Base-by-base conservation (phyloP, 2,329 filamentous ascomycete genomes). In the Fusarium mundagurra region DNA sequence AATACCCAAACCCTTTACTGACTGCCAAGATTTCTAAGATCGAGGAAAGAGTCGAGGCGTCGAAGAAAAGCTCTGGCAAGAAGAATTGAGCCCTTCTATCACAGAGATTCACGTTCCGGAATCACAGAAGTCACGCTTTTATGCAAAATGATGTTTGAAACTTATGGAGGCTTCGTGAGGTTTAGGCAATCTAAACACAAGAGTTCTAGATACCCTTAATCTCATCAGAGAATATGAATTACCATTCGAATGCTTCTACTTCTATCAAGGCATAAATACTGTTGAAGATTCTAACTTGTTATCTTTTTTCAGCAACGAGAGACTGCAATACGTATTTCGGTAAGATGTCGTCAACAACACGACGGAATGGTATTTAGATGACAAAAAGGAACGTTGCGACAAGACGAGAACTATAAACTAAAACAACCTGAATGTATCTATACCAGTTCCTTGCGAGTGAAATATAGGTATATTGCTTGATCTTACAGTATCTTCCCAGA, bases 211-310 rank as follows among this genome's bases (percentile, higher is more conserved):
- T 3, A 50, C 4, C 22, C 18, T 13, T 3, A 9, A 12, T n/a
- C 16, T 3, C 6, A 3, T n/a, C 3, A 24, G 12, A 18, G 11
- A 31, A 7, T 2, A 18, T 7, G 7, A 18, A 24, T 33, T 5
- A 13, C 14, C 2, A 9, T 18, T n/a, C 3, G 9, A 6, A 14
- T 9, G 3, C 2, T n/a, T 18, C 5, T n/a, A 11, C 22, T 9
- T 33, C 8, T 22, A 29, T 10, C 5, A 5, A 8, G 8, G 16
- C 5, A 47, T 6, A 13, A 14, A 10, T 14, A 10, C 13, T 29
- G 2, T 16, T 24, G 5, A 8, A 11, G 17, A 10, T 22, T 10
- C 12, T 16, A 0, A 22, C 4, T 20, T 1, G 18, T 27, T 1
- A 8, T 29, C 4, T 5, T 8, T 0, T 16, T 6, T 47, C 5